Evolutionary conservation across 352 stramenopile species (phyloP).

Genomic region (Thalassiosira exigua): DNA sequence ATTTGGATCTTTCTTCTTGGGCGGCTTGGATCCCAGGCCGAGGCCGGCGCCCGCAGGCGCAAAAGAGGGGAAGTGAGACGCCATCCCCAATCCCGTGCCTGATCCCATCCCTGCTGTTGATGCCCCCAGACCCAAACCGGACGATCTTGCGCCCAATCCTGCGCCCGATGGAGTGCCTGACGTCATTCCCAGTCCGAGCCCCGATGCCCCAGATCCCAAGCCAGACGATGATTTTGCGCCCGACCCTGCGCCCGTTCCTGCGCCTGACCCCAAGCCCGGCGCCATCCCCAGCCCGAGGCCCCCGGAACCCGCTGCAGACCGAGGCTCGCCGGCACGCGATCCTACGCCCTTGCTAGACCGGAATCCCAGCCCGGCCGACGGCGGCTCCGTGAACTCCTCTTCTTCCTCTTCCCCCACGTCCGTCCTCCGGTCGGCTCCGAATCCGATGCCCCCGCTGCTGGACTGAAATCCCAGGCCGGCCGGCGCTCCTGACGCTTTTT

Average conservation of each 20-base stretch:
- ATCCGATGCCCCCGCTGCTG: neutral
- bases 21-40: neutral
- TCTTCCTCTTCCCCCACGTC: neutral
- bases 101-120: constrained; percentile 18
- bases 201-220: neutral
- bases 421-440: neutral
- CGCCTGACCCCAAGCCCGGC: too few species aligned
- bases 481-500: too few species aligned
- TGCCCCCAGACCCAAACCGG: constrained; percentile 5
- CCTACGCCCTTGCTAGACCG: neutral
- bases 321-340: neutral
- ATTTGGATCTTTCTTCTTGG: constrained; percentile 65
- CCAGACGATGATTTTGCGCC: too few species aligned
- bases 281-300: neutral
- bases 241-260: too few species aligned
- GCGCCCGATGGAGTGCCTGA: neutral
- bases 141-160: neutral
- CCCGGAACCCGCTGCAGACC: neutral
- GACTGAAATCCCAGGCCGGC: too few species aligned
- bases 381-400: neutral
- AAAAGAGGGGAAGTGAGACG: constrained; percentile 14
- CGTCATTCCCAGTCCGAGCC: neutral
- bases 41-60: constrained; percentile 2
- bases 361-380: neutral
- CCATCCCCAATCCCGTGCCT: neutral